A percentile compares a stretch with the other conserved stretches of the same genome.
phyloP scores from a whole-genome alignment of 129 eudicot genomes.

The Pulicaria dysenterica region DNA sequence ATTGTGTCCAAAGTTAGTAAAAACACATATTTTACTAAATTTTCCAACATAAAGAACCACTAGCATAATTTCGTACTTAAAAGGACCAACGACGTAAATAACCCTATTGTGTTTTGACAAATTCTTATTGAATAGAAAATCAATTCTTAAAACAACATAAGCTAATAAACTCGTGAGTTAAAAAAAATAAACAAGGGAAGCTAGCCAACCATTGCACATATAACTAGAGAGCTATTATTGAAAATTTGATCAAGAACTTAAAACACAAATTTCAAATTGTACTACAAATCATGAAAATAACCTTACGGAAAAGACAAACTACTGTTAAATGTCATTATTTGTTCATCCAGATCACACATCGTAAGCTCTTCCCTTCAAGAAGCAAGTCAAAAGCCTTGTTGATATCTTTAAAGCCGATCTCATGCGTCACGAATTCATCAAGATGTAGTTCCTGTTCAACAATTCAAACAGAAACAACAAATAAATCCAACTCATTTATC shows the following conservation, averaged over 20 bases:
- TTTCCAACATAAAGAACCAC: too few relatives aligned
- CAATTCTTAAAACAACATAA: too few relatives aligned
- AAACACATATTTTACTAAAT: too few relatives aligned
- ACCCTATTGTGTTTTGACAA: too few relatives aligned
- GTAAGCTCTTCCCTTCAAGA: constrained; percentile 58
- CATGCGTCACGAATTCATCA: constrained; percentile 82
- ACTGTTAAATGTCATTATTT: constrained; percentile 33
- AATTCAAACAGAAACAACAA: too few relatives aligned
- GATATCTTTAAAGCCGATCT: constrained; percentile 69
- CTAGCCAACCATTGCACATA: neutral
- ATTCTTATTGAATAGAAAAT: too few relatives aligned
- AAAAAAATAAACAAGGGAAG: neutral
- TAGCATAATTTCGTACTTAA: too few relatives aligned
- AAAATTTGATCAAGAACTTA: neutral
- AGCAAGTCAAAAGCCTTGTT: constrained; percentile 80
- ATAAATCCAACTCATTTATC: too few relatives aligned
- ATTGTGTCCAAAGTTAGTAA: too few relatives aligned
- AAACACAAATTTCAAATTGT: neutral
- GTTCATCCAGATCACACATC: constrained; percentile 90
- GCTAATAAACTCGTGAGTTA: too few relatives aligned
- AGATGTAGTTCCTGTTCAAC: constrained; percentile 28
- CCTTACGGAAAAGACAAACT: neutral
- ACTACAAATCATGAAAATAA: neutral
- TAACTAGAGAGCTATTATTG: neutral
- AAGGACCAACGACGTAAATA: too few relatives aligned